Base-by-base conservation (phyloP, 768 basidiomycete genomes). In the Podaxis mareebaensis region DNA sequence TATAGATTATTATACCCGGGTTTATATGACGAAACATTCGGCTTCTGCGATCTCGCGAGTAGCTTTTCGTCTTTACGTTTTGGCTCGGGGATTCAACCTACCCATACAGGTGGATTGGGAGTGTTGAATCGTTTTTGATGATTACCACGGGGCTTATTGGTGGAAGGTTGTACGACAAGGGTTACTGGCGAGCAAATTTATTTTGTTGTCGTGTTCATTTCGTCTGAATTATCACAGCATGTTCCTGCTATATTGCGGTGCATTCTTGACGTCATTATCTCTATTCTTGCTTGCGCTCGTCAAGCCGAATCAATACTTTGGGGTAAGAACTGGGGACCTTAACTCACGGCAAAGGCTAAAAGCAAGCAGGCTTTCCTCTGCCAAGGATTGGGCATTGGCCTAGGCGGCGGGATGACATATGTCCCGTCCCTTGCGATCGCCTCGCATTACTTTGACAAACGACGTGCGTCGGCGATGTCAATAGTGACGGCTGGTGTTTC, bases 211-310 rank as follows among this genome's bases (percentile, higher is more conserved):
- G 20, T 12, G 3, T 51, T 12, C 3, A 10, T 28, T 28, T 40
- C 46, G 3, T 52, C 33, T 55, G 17, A 46, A 24, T 15, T n/a
- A 57, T 44, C 46, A 3, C 15, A 75, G 76, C 57, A 71, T 72
- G 46, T 62, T 68, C 38, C 64, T 80, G 13, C 52, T 82, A 1
- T 72, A 74, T 6, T 68, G 69, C 20, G 81, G 80, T 2, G 69
- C 76, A 11, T n/a, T 79, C 5, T 54, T 80, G n/a, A 33, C 22
- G 7, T 71, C 73, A 3, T 71, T 80, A 40, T 77, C 76, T 12
- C 67, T 78, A 42, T 83, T 79, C 69, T 79, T 81, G 78, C 77
- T 84, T 24, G 83, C 83, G 0, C 68, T 83, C 8, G 76, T 78
- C 1, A 73, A 77, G 39, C 77, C 76, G 4, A 69, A 78, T 28